Evolutionary conservation across 2,329 filamentous ascomycete genomes (phyloP).

Genomic region (Esteya vermicola): DNA sequence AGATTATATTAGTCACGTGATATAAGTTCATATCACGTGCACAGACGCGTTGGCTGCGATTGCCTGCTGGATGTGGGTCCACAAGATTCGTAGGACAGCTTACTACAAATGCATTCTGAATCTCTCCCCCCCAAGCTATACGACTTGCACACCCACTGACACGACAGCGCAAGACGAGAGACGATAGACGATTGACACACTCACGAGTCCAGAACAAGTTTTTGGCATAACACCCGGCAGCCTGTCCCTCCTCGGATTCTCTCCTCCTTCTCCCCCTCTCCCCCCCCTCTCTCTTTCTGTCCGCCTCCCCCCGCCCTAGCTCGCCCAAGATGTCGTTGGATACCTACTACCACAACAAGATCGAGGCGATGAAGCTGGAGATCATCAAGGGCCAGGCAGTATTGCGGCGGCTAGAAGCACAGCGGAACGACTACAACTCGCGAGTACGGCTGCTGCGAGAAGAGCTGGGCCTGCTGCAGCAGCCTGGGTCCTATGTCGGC

Average conservation of each 20-base stretch:
- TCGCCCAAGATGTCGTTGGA: constrained; percentile 81
- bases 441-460: constrained; percentile 87
- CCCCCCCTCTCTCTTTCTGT: background rate
- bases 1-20: background rate
- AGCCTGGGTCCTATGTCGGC: constrained; percentile 94
- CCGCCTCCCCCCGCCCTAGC: background rate
- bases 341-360: constrained; percentile 99
- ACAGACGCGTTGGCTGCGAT: background rate
- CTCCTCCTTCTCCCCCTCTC: background rate
- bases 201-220: no score
- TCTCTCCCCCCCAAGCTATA: no score
- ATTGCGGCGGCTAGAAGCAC: constrained; percentile 84
- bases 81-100: no score
- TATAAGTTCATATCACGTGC: background rate
- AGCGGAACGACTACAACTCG: constrained; percentile 98
- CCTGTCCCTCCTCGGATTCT: no score
- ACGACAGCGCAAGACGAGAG: background rate
- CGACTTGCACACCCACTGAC: no score
- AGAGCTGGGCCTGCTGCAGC: constrained; percentile 88
- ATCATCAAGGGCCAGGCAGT: constrained; percentile 98
- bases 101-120: no score
- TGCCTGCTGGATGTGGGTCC: no score
- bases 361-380: constrained; percentile 99
- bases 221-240: no score
- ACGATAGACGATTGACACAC: no score